phyloP scores from a whole-genome alignment of 2,329 filamentous ascomycete genomes.

The Stagonosporopsis chrysanthemi region DNA sequence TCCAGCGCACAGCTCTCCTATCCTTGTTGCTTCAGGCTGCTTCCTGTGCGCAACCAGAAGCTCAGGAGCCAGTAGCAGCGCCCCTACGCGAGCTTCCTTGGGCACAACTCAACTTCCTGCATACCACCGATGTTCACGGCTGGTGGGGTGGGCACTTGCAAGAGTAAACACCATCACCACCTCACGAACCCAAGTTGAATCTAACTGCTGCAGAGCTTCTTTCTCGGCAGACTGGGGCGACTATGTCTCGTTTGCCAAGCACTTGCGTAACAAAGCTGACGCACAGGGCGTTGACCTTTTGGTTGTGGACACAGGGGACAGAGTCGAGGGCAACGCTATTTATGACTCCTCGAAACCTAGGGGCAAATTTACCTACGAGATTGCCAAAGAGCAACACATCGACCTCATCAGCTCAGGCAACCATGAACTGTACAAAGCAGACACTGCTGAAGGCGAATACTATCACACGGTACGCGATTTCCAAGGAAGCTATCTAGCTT shows the following conservation, averaged over 20 bases:
- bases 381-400: conserved; percentile 81
- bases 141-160: conserved; percentile 94
- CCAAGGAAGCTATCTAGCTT: conserved; percentile 80
- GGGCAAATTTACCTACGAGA: conserved; percentile 86
- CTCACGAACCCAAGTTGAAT: not conserved
- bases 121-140: conserved; percentile 89
- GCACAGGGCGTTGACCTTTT: conserved; percentile 81
- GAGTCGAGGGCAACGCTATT: conserved; percentile 91
- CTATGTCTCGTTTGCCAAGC: conserved; percentile 89
- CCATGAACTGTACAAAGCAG: conserved; percentile 88
- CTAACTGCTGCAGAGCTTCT: conserved; percentile 66
- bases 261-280: conserved; percentile 81
- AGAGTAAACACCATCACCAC: conserved; percentile 63
- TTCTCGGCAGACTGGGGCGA: conserved; percentile 98
- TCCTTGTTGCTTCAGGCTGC: conserved; percentile 53
- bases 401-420: conserved; percentile 90
- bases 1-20: conserved; percentile 20
- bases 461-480: conserved; percentile 83
- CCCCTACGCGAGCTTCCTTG: conserved; percentile 85
- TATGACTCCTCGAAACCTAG: conserved; percentile 91
- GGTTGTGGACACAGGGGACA: conserved; percentile 94
- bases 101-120: conserved; percentile 94
- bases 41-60: conserved; percentile 73
- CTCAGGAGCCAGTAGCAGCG: conserved; percentile 77
- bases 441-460: conserved; percentile 80